phyloP scores from a whole-genome alignment of 495 filamentous ascomycete genomes.

The Opeltia flavorubescens region DNA sequence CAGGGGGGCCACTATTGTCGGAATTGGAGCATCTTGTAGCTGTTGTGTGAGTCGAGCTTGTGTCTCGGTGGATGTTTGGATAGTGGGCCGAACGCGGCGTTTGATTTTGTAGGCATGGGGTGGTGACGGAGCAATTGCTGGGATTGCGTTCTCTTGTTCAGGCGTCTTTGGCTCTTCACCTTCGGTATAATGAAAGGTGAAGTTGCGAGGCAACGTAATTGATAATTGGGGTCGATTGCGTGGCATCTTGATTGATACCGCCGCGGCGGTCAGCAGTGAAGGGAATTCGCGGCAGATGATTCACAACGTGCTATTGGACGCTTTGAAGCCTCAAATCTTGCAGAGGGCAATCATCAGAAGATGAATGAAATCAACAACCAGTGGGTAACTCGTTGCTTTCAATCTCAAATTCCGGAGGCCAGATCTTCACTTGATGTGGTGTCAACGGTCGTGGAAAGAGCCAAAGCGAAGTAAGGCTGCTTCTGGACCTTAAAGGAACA shows the following conservation, averaged over 20 bases:
- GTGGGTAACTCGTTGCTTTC: too few species aligned
- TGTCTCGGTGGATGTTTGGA: constrained; percentile 25
- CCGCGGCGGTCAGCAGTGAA: neutral
- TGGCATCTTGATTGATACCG: constrained; percentile 26
- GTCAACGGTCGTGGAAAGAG: too few species aligned
- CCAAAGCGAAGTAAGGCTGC: neutral
- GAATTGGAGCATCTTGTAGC: constrained; percentile 34
- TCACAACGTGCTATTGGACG: too few species aligned
- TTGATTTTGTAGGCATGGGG: constrained; percentile 30
- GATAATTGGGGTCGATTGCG: constrained; percentile 39
- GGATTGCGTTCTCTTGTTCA: constrained; percentile 33
- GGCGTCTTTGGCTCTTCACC: constrained; percentile 43
- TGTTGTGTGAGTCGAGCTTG: neutral
- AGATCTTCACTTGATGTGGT: too few species aligned
- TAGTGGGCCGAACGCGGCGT: constrained; percentile 29
- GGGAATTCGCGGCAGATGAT: neutral
- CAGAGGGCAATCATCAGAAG: too few species aligned
- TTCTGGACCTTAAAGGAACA: neutral
- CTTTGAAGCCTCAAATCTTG: neutral
- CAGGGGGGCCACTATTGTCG: constrained; percentile 42
- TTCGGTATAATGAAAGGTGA: constrained; percentile 43
- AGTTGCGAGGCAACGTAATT: constrained; percentile 51
- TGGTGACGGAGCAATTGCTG: constrained; percentile 38
- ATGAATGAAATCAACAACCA: too few species aligned
- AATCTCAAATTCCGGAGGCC: too few species aligned